Base-by-base conservation (phyloP, 1,284 basidiomycete species). In the Fomitopsis schrenkii region DNA sequence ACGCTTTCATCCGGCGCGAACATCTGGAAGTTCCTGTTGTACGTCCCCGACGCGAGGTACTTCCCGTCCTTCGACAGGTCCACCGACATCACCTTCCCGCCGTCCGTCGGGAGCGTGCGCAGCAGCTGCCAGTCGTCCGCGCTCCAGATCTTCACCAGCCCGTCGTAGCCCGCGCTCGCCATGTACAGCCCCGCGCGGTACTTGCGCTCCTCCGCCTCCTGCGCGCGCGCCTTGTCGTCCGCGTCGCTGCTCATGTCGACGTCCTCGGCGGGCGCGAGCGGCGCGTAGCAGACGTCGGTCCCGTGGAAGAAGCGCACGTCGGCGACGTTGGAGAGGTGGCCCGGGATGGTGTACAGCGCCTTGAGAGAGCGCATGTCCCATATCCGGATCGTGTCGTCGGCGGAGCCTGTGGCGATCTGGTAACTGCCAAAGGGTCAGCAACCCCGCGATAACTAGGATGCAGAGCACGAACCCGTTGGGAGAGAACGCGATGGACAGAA, bases 101-200 rank as follows among this genome's bases (percentile, higher is more conserved):
- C 91, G 72, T 98, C 97, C 15, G 95, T 96, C 38, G 93, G 88
- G 63, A 99, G 81, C 54, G 92, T 92, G 63, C 90, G 84, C 53
- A 98, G 80, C 40, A 97, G 79, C 70, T 95, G 94, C 97, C 97
- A 99, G 72, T 99, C 97, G 73, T 99, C 97, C 30, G 97, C 94
- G 66, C 91, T 94, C 97, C 97, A 99, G 53, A 99, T 72, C 72
- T 97, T 95, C 66, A 99, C 94, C 62, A 92, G 86, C 1, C 95
- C 94, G 73, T 99, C 97, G 74, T 98, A 99, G 1, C 97, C 97
- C 1, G 93, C 84, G 62, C 93, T 95, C 5, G 93, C 95, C 62
- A 99, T 87, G 79, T 96, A 98, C 59, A 97, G 77, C 0, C 97
- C 97, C 2, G 91, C 90, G 19, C 88, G 85, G 62, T 91, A 91